Conservation (phyloP, 2,329 filamentous ascomycete genomes). For the Fusarium verticillioides region DNA sequence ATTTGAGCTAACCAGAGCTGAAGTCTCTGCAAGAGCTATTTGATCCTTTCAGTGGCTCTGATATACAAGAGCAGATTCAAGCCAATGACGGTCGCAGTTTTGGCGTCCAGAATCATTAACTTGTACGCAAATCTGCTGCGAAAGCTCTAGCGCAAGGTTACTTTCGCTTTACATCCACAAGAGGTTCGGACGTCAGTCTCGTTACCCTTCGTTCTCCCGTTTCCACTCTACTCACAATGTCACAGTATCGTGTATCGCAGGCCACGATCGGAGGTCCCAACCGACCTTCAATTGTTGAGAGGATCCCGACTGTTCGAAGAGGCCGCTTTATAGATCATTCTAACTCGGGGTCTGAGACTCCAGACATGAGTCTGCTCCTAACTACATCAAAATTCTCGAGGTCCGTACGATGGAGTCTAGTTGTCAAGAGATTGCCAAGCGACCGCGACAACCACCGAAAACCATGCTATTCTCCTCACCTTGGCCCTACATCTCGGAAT, state of each 20-base stretch:
- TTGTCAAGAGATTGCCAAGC: not conserved
- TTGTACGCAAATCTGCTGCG: not conserved
- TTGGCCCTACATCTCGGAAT: not conserved
- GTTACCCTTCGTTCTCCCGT: too few relatives aligned
- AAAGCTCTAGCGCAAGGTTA: not conserved
- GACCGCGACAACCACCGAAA: not conserved
- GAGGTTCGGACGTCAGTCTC: not conserved
- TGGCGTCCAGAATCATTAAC: not conserved
- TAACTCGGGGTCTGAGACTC: accelerated
- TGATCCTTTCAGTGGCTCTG: accelerated
- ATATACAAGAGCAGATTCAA: not conserved
- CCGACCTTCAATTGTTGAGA: too few relatives aligned
- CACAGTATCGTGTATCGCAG: not conserved
- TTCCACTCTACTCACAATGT: too few relatives aligned
- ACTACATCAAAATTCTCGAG: not conserved
- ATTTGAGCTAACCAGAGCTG: accelerated
- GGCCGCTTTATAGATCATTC: not conserved
- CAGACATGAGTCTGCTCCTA: not conserved
- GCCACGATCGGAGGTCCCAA: not conserved
- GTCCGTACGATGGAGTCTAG: not conserved
- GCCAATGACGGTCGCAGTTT: too few relatives aligned
- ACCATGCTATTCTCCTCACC: not conserved
- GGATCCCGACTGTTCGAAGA: too few relatives aligned
- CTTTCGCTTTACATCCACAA: not conserved
- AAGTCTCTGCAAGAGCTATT: not conserved